These are phyloP conservation scores for Puccinia coronata DNA, from an alignment of 1,284 basidiomycete species.

Conservation along the genomic window DNA sequence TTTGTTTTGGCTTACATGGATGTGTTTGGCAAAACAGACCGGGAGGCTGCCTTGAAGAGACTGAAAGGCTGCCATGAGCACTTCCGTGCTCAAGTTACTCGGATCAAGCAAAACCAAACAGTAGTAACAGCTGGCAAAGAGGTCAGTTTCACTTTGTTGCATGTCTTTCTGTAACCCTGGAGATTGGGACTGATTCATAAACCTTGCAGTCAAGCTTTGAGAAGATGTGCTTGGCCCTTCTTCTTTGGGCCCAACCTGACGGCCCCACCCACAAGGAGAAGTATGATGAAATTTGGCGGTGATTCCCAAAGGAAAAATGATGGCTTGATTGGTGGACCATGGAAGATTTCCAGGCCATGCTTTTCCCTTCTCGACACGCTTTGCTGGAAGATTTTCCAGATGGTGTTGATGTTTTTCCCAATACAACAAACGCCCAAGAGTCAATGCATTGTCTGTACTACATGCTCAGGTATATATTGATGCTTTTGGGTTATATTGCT, in stretches of 20 bases:
- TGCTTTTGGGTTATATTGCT: no score
- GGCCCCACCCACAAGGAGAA: not conserved
- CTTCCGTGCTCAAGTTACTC: not conserved
- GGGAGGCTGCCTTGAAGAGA: not conserved
- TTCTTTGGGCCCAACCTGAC: not conserved
- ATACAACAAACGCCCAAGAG: not conserved
- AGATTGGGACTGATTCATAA: no score
- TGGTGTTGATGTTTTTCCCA: not conserved
- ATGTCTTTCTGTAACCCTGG: no score
- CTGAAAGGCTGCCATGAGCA: conserved; percentile 10
- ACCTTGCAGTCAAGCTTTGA: not conserved
- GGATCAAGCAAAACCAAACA: not conserved
- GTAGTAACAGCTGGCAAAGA: no score
- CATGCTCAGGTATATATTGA: not conserved
- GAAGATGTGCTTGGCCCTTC: not conserved
- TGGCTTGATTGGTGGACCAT: not conserved
- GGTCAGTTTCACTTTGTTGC: no score
- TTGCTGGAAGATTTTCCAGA: not conserved
- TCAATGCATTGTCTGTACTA: not conserved
- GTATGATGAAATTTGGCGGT: not conserved
- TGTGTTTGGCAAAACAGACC: not conserved
- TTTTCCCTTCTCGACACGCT: not conserved
- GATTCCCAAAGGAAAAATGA: no score
- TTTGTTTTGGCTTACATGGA: not conserved
- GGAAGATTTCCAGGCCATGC: not conserved